Evolutionary conservation across 345 rosid genomes (phyloP), one percentile per base, ranked within the genome.

Genomic region (Trapa incisa): DNA sequence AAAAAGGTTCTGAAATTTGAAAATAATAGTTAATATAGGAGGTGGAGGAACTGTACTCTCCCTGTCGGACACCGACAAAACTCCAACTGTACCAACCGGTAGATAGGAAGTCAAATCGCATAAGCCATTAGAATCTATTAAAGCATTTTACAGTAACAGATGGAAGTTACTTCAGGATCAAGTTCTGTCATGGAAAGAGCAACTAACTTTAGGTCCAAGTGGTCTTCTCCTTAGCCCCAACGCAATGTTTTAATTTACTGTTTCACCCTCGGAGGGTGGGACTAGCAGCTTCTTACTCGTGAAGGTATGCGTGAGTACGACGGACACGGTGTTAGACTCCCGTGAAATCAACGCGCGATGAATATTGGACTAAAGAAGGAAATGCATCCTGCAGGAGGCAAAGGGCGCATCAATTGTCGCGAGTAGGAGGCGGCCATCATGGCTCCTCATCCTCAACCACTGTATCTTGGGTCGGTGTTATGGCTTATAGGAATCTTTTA

Each of bases 91-190:
- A 11, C 53, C 53, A 11, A 47, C 16, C 53, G 53, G 53, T 10
- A 15, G 57, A 52, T 15, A 17, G 32, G 43, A 41, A 41, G 43
- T 41, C 43, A 41, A 41, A 41, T 41, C 43, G 43, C 43, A 41
- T 8, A 41, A 17, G 4, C 57, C 29, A 22, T 22, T 22, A 22
- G 29, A 22, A 22, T 22, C 29, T 22, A 22, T 22, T 22, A 22
- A 22, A 22, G 29, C 7, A 41, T 41, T 41, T 41, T 41, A 41
- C 43, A 41, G 7, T 8, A 1, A 41, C 43, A 4, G 6, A 8
- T 41, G 43, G 0, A 2, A 68, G 65, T 68, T 43, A 60, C 71
- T 68, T 68, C 71, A 47, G 65, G 35, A 1, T 56, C 47, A 68
- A 61, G 71, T 2, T 22, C 29, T 22, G 29, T 22, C 29, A 22